Base-by-base conservation (phyloP, 441 rosid species). In the Erodium trifolium region DNA sequence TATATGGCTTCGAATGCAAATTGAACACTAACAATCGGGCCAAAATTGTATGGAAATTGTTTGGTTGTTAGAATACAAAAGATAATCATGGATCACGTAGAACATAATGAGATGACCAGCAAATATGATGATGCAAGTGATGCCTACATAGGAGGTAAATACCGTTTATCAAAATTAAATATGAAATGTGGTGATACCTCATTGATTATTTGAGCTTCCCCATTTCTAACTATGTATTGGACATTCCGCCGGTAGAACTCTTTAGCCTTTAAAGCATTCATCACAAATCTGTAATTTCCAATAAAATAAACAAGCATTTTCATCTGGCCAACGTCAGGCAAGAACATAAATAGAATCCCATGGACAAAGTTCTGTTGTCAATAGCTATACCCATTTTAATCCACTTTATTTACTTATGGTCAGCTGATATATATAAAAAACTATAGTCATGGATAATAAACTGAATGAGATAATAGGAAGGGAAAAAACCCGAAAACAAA, bases 211-310 rank as follows among this genome's bases (percentile, higher is more conserved):
- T 88, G 87, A 76, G 96, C 98, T 82, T 91, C 87, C 76, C 97
- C 96, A 77, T 91, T 84, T 82, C 96, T 85, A 70, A 93, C 94
- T 55, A 93, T 89, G 75, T 93, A 93, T 70, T 93, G 96, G 66
- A 93, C 98, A 84, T 93, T 92, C 55, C 80, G 87, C 71, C 91
- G 85, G 83, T 86, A 93, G 81, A 93, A 93, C 78, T 93, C 98
- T 86, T 91, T 93, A 77, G 98, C 98, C 83, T 93, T 93, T 69
- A 93, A 75, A 74, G 94, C 97, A 85, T 93, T 93, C 86, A 93
- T 79, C 72, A 93, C 98, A 81, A 93, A 93, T 82, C 98, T 93
- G 83, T 75, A 83, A 66, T 16, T 77, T 19, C 68, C 63, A 35
- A 47, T 68, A 70, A 73, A 75, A 39, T 45, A 74, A 68, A 72